Percentiles rank a stretch among this genome's conserved stretches.
Conservation (phyloP, 192 early-diverging fungal species). For the Mortierella antarctica region DNA sequence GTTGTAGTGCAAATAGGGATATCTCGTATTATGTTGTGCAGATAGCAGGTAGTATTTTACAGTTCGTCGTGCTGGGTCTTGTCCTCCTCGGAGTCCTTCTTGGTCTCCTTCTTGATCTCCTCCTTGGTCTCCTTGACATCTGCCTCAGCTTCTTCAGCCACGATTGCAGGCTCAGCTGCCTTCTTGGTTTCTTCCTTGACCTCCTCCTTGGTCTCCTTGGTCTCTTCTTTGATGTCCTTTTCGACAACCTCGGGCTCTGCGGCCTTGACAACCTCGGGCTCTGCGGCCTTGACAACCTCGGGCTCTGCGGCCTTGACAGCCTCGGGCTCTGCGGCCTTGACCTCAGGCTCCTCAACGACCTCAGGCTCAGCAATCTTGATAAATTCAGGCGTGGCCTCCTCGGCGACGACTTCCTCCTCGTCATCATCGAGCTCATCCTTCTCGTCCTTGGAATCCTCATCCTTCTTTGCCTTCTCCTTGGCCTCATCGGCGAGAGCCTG, state of each 20-base stretch:
- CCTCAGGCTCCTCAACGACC: slow-evolving; percentile 14
- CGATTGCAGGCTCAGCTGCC: slow-evolving; percentile 2
- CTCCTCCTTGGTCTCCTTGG: slow-evolving; percentile 9
- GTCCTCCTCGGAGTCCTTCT: slow-evolving; percentile 12
- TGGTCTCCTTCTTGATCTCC: slow-evolving; percentile 9
- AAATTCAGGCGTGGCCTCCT: neutral
- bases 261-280: slow-evolving; percentile 13
- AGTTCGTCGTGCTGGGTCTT: slow-evolving; percentile 49
- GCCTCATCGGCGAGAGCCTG: slow-evolving; percentile 73
- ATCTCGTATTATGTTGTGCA: neutral
- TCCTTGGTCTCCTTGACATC: slow-evolving; percentile 20
- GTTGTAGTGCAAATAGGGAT: no score
- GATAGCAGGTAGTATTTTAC: slow-evolving; percentile 51
- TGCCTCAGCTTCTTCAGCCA: slow-evolving; percentile 11
- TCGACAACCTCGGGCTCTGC: slow-evolving; percentile 6
- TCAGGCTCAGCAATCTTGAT: slow-evolving; percentile 26
- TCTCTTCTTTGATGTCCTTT: slow-evolving; percentile 1
- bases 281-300: slow-evolving; percentile 6
- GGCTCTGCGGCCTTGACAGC: neutral
- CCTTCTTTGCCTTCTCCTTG: slow-evolving; percentile 60
- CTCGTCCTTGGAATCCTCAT: slow-evolving; percentile 30
- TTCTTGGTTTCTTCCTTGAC: slow-evolving; percentile 4
- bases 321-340: slow-evolving; percentile 32
- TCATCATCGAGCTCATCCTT: slow-evolving; percentile 29
- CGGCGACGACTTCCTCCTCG: slow-evolving; percentile 11